Base-by-base conservation (phyloP, 2,329 filamentous ascomycete species). In the Cyphellophora europaea region DNA sequence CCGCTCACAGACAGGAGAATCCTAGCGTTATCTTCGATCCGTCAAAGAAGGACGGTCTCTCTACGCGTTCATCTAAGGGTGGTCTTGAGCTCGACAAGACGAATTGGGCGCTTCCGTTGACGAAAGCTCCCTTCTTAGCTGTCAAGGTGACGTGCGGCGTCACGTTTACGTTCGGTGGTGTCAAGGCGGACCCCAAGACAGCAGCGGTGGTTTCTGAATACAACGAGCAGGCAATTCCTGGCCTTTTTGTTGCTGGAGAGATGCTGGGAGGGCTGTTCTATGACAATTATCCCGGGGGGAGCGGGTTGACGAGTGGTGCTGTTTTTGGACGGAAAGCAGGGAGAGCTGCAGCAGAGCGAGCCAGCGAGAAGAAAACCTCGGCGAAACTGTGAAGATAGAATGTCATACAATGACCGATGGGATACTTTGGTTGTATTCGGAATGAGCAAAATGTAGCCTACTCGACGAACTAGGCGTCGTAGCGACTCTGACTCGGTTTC, bases 161-260 rank as follows among this genome's bases (percentile, higher is more conserved):
- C 11, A 81, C 77, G 0, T 82, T 82, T 45, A 82, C 77, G 0
- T 82, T 82, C 56, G 78, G 77, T 1, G 77, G 78, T 0, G 54
- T 82, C 5, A 63, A 65, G 4, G 67, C 77, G 2, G 64, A 74
- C 32, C 63, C 72, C 0, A 52, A 70, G 15, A 77, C 71, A 0
- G 64, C 67, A 3, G 61, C 60, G 3, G 67, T 80, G 1, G 51
- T 79, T 11, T 63, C 60, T 2, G 59, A 58, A 1, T n/a, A n/a
- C n/a, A 47, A 49, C 4, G 55, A 60, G n/a, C 14, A 14, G 11
- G 3, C 18, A 6, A 63, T 81, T 4, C 63, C 64, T 0, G 72
- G 75, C 0, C 48, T 81, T 2, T 79, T 67, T 42, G 77, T 73
- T 43, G 68, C 62, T 3, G 77, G 78, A 0, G 77, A 82, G 54